Evolutionary conservation across 768 basidiomycete species (phyloP), one percentile per base, ranked within the genome.

Genomic region (Termitomyces sp.): DNA sequence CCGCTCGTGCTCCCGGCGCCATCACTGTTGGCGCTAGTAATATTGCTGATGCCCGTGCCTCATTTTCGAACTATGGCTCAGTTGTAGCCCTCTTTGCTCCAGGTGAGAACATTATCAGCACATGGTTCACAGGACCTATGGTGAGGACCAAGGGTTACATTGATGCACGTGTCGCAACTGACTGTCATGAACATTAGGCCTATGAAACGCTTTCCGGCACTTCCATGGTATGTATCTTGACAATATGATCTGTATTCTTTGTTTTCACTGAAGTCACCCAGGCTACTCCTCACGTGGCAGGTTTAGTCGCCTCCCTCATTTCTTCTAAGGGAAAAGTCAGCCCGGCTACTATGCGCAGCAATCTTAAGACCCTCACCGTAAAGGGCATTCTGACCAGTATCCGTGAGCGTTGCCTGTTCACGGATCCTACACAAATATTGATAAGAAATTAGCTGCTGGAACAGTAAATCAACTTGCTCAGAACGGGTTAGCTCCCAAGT

Each of bases 21-120:
- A 40, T 60, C n/a, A 52, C 48, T n/a, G 53, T 54, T n/a, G 59
- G 59, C 5, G 59, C 55, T 6, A 64, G 59, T 31, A 67, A 57
- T 44, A 71, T 74, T 50, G 42, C 55, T 1, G 73, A 70, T 48
- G 54, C 57, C 2, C 60, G 67, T 5, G 68, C 70, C 17, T 65
- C 61, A 2, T 71, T 71, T 65, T 75, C 73, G 17, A 73, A 73
- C 61, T 72, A 57, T 31, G 73, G 73, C 9, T 37, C 65, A 3
- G 63, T 67, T 33, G 65, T 75, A 47, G 68, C 71, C 45, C 53
- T 74, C 52, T 72, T 70, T 47, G 73, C 72, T 5, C 72, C 73
- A 12, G 73, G 73, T 23, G 41, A 56, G 15, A 59, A 63, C 41
- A 57, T 73, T 44, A 65, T 66, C n/a, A 60, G 60, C 31, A n/a